Evolutionary conservation across 352 stramenopile genomes (phyloP), one percentile per base, ranked within the genome.

Genomic region (Phytophthora sansomeana): DNA sequence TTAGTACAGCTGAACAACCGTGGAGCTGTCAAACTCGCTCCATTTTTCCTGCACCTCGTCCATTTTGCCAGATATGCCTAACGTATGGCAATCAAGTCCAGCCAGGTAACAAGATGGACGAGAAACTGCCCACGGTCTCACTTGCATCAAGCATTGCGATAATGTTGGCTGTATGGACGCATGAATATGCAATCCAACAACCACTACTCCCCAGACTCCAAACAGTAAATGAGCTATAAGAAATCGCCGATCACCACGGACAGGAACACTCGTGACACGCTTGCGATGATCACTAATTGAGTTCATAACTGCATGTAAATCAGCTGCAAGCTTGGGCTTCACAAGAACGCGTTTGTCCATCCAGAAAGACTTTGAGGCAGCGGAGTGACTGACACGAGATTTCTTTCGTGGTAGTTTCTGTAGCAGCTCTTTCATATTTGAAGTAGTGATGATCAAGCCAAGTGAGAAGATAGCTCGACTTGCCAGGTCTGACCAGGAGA

Each of bases 41-140:
- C 75, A 61, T 11, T 58, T 58, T 4, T 16, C 24, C 2, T 33
- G 5, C 2, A 73, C 41, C 21, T 79, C 39, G 2, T 17, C n/a
- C 5, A 52, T 50, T 4, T 54, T 63, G 16, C 70, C 70, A 4
- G 50, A 44, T 16, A 72, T 62, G 9, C n/a, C 35, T 0, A 65
- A 38, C 0, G 9, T 3, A 26, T 72, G 43, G 35, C 73, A 81
- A 53, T 74, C 77, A 3, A 85, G 41, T 8, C 68, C 59, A 6
- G 71, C 53, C 11, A 85, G 35, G 50, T 78, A 75, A 35, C 76
- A 85, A 2, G 73, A 74, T 2, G 63, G 42, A 5, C 64, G 51
- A 0, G 51, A 48, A 5, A 68, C 66, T 9, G 72, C 39, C 75
- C 75, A 83, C 2, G 72, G 72, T 24, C 66, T 52, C 11, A 78